Base-by-base conservation (phyloP, 148 eudicot species). In the Rhododendron molle region DNA sequence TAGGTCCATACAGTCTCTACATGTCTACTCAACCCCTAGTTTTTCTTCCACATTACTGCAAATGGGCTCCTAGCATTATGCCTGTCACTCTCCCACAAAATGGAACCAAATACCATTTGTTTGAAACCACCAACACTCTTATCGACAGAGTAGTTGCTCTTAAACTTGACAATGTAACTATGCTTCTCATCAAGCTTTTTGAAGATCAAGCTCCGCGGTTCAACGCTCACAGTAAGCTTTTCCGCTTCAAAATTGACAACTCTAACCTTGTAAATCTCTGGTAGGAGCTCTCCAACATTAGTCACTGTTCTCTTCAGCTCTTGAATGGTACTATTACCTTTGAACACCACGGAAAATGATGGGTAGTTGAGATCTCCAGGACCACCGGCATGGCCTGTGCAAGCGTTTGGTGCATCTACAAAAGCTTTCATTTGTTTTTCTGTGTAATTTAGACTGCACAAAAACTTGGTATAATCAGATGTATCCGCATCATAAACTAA, bases 291-390 rank as follows among this genome's bases (percentile, higher is more conserved):
- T 4, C 81, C 80, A 34, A 74, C 81, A 36, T 30, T 36, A 5
- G 69, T 84, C 80, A 74, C 81, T 10, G 81, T 84, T 77, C 85
- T 84, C 13, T 73, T 84, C 15, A 84, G n/a, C 40, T 74, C 44
- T 84, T 15, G 69, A 74, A 52, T 52, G 28, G 23, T n/a, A 50
- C 7, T 52, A 2, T 74, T 74, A 32, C 52, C 47, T 52, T 50
- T 84, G 60, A 84, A 84, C n/a, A 84, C 43, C 30, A 36, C 85
- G 3, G 85, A 84, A 38, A 84, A 52, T 32, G 86, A 84, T 11
- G 81, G 86, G 32, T 84, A 84, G 81, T 84, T 84, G 80, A 84
- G 86, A 23, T 84, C 86, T 44, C 81, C 80, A 21, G 36, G 86
- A 84, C 81, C 54, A 30, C 78, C 28, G 10, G 49, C 4, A 20